phyloP scores from a whole-genome alignment of 164 flowering plant genomes.

The Annona squamosa region DNA sequence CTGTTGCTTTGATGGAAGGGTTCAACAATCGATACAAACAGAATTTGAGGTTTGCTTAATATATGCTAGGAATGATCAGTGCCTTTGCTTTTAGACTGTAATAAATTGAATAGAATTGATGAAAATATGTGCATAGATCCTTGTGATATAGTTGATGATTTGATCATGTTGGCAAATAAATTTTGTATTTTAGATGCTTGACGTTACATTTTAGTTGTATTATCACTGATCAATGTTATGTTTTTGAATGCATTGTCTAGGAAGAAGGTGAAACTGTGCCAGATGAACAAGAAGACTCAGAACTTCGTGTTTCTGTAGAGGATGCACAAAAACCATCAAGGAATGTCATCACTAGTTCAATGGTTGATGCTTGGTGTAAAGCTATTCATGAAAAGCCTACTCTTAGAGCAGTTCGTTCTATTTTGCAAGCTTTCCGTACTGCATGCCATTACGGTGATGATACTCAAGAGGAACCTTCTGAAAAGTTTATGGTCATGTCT shows the following conservation, averaged over 20 bases:
- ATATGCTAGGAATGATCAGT: too few species aligned
- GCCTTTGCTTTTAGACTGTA: too few species aligned
- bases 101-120: neutral
- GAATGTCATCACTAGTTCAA: conserved; percentile 55
- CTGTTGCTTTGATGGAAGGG: too few species aligned
- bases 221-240: neutral
- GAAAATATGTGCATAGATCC: neutral
- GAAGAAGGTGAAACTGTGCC: conserved; percentile 21
- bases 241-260: neutral
- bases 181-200: too few species aligned
- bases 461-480: conserved; percentile 37
- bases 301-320: conserved; percentile 16
- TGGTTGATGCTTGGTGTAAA: conserved; percentile 80
- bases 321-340: conserved; percentile 28
- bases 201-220: neutral
- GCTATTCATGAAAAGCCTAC: conserved; percentile 42
- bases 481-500: conserved; percentile 56
- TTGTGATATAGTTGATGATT: neutral
- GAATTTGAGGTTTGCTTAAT: too few species aligned
- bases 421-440: conserved; percentile 62
- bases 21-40: too few species aligned
- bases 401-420: conserved; percentile 55
- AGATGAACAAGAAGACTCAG: conserved; percentile 12
- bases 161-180: neutral
- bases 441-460: conserved; percentile 97